phyloP scores from a whole-genome alignment of 257 asterid genomes.

The Fraxinus cuspidata region DNA sequence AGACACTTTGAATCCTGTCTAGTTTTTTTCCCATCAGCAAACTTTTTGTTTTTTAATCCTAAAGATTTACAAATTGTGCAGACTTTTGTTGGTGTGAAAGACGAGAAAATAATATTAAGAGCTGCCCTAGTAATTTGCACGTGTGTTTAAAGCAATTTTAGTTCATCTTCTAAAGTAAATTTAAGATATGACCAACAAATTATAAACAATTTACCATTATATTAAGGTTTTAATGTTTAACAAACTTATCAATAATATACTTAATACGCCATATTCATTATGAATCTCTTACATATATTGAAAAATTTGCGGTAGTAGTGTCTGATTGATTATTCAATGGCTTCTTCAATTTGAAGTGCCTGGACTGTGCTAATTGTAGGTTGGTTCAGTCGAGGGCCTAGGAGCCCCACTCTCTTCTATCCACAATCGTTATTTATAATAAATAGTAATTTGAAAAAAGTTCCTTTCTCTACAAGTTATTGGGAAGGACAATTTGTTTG shows the following conservation, averaged over 20 bases:
- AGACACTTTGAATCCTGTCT: not conserved
- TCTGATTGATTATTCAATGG: not conserved
- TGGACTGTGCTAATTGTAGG: not conserved
- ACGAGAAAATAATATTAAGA: not conserved
- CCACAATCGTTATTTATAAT: not conserved
- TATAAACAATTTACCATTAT: not conserved
- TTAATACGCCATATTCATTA: not conserved
- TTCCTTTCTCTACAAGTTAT: constrained; percentile 4
- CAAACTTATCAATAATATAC: not conserved
- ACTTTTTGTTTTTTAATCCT: not conserved
- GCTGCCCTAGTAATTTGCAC: not conserved
- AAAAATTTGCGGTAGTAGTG: not conserved
- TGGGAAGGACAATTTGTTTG: constrained; percentile 7
- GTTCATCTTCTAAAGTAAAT: not conserved
- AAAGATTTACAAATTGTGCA: not conserved
- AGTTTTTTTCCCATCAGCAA: not conserved
- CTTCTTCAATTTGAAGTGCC: not conserved
- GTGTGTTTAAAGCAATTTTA: not conserved
- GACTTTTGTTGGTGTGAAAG: not conserved
- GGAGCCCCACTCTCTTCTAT: not conserved
- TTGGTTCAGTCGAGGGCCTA: too few relatives aligned
- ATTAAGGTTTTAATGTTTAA: not conserved
- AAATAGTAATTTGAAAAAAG: not conserved
- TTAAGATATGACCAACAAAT: not conserved
- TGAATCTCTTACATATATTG: not conserved